A percentile compares a stretch with the other conserved stretches of the same genome.
These are phyloP conservation scores for Leucoagaricus sp. DNA, from an alignment of 1,284 basidiomycete species.

Conservation along the genomic window DNA sequence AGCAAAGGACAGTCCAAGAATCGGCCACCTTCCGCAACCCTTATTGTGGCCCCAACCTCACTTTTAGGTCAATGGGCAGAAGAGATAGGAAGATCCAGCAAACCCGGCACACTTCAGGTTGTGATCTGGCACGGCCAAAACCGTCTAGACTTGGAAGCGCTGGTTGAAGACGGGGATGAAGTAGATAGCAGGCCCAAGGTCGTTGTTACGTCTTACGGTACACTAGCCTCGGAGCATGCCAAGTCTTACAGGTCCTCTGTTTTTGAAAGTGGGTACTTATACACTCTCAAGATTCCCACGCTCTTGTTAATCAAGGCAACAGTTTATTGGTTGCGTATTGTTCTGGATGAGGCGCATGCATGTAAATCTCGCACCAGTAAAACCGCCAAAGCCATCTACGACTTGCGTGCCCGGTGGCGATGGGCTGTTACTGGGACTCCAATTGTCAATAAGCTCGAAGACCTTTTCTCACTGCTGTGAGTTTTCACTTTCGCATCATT, in stretches of 20 bases:
- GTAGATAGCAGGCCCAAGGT: conserved; percentile 57
- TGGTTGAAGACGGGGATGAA: conserved; percentile 54
- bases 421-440: conserved; percentile 97
- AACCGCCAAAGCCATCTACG: conserved; percentile 89
- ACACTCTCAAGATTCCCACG: conserved; percentile 6
- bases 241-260: conserved; percentile 65
- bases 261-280: conserved; percentile 64
- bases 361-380: conserved; percentile 93
- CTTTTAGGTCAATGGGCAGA: conserved; percentile 90
- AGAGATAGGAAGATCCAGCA: conserved; percentile 78
- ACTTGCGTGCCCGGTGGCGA: conserved; percentile 75
- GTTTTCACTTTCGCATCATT: conserved; percentile 22
- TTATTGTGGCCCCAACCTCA: conserved; percentile 94
- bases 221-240: conserved; percentile 81
- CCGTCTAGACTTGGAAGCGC: conserved; percentile 69
- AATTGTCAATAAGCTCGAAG: conserved; percentile 94
- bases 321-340: conserved; percentile 82
- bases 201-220: conserved; percentile 90
- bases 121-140: conserved; percentile 89
- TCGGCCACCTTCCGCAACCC: conserved; percentile 63
- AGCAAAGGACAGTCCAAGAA: conserved; percentile 32
- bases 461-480: conserved; percentile 86
- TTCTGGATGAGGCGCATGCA: conserved; percentile 92
- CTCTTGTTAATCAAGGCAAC: conserved; percentile 3
- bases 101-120: conserved; percentile 67